A percentile compares a stretch with the other conserved stretches of the same genome.
Evolutionary conservation across 2,329 filamentous ascomycete genomes (phyloP).

Genomic region (Huntiella abstrusa): DNA sequence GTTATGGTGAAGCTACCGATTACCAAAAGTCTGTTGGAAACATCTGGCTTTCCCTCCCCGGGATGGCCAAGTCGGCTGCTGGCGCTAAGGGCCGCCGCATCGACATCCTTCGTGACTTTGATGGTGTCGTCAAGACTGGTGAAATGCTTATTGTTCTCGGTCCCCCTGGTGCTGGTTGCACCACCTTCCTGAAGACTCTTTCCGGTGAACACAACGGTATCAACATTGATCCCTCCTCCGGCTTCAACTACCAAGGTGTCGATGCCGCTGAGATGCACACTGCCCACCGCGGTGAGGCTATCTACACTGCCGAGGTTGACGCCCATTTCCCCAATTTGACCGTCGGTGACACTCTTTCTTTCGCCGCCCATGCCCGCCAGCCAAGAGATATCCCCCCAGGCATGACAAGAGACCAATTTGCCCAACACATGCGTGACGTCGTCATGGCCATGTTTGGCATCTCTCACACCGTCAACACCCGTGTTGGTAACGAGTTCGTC

Average conservation of each 20-base stretch:
- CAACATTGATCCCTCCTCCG: conserved; percentile 46
- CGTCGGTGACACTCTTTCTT: conserved; percentile 62
- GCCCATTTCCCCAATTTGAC: conserved; percentile 61
- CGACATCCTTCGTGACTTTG: conserved; percentile 49
- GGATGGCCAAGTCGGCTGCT: conserved; percentile 28
- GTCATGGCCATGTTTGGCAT: conserved; percentile 62
- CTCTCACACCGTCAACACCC: conserved; percentile 51
- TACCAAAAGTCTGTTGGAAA: conserved; percentile 52
- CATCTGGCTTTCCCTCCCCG: conserved; percentile 32
- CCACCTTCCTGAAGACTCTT: conserved; percentile 69
- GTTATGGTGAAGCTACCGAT: conserved; percentile 47
- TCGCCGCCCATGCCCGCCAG: conserved; percentile 52
- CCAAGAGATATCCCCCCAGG: conserved; percentile 42
- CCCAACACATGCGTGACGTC: conserved; percentile 48
- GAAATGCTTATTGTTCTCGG: conserved; percentile 63
- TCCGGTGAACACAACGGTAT: conserved; percentile 71
- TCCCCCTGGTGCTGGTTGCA: conserved; percentile 57
- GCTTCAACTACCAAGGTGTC: conserved; percentile 70
- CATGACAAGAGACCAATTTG: conserved; percentile 33
- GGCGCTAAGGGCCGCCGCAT: conserved; percentile 37
- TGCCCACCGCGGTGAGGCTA: conserved; percentile 64
- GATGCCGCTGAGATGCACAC: conserved; percentile 56
- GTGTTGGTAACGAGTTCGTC: conserved; percentile 56
- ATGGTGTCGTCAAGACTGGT: conserved; percentile 48
- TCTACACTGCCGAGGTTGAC: conserved; percentile 73